Conservation (phyloP, 1,139 yeast genomes). For the Nakaseomyces delphensis region DNA sequence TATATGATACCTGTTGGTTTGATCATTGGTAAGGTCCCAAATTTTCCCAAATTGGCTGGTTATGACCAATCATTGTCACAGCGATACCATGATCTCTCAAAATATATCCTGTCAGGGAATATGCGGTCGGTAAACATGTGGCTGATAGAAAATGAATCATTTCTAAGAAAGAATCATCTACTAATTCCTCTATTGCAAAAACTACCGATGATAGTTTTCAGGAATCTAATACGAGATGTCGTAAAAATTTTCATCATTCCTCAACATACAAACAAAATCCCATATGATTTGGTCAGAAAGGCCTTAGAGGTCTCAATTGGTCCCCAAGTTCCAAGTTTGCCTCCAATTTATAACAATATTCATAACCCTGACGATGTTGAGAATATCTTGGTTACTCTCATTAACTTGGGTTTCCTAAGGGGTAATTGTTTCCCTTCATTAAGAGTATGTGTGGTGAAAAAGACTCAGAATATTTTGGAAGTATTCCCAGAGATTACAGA, state of each 20-base stretch:
- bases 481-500: slow-evolving; percentile 26
- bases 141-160: slow-evolving; percentile 21
- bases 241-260: slow-evolving; percentile 17
- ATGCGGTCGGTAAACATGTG: slow-evolving; percentile 22
- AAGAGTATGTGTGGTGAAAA: slow-evolving; percentile 26
- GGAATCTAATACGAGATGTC: slow-evolving; percentile 21
- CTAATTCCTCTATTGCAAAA: slow-evolving; percentile 25
- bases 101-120: slow-evolving; percentile 20
- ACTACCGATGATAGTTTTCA: slow-evolving; percentile 26
- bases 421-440: slow-evolving; percentile 30
- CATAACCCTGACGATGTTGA: slow-evolving; percentile 24
- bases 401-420: slow-evolving; percentile 25
- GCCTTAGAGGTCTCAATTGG: slow-evolving; percentile 22
- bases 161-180: slow-evolving; percentile 15
- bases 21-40: slow-evolving; percentile 26
- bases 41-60: slow-evolving; percentile 12
- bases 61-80: slow-evolving; percentile 15
- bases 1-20: slow-evolving; percentile 27
- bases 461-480: slow-evolving; percentile 20
- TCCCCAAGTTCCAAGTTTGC: neutral
- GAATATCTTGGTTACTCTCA: slow-evolving; percentile 27
- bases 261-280: slow-evolving; percentile 20
- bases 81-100: slow-evolving; percentile 16
- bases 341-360: slow-evolving; percentile 20
- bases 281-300: slow-evolving; percentile 19